phyloP scores from a whole-genome alignment of 352 stramenopile genomes.

The Globisporangium carolinianum region DNA sequence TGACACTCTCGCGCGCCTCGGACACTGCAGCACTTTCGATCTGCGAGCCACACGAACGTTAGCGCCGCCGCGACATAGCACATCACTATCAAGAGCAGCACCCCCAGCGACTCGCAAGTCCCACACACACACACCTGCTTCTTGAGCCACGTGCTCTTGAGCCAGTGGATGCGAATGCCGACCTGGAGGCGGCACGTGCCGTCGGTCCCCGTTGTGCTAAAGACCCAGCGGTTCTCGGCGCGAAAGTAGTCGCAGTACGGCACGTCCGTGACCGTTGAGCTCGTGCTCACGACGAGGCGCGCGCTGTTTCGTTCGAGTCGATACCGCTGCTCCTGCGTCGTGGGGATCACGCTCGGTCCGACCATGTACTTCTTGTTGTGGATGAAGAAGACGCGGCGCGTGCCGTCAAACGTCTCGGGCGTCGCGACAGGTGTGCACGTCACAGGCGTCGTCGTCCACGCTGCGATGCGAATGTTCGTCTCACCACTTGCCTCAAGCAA shows the following conservation, averaged over 20 bases:
- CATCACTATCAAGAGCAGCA: too few relatives aligned
- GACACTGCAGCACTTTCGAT: conserved; percentile 76
- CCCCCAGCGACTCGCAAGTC: too few relatives aligned
- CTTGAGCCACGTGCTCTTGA: conserved; percentile 85
- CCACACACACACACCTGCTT: conserved; percentile 50
- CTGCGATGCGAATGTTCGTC: conserved; percentile 47
- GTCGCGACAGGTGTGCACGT: conserved; percentile 51
- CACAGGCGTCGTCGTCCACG: conserved; percentile 36
- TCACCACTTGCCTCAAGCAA: conserved; percentile 43
- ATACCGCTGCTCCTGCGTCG: conserved; percentile 63
- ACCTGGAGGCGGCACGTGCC: conserved; percentile 43
- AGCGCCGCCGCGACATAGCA: too few relatives aligned
- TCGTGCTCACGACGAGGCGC: conserved; percentile 66
- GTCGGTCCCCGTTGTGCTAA: conserved; percentile 43
- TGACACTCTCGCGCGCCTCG: conserved; percentile 54
- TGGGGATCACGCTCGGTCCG: conserved; percentile 71
- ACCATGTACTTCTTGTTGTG: conserved; percentile 90
- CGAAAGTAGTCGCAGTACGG: conserved; percentile 86
- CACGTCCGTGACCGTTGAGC: conserved; percentile 63
- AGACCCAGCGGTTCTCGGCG: conserved; percentile 82
- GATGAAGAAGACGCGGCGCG: conserved; percentile 45
- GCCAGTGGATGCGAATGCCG: conserved; percentile 64
- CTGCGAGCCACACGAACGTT: conserved; percentile 15
- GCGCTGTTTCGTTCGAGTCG: conserved; percentile 24
- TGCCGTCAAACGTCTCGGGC: conserved; percentile 55